Evolutionary conservation across 2,329 filamentous ascomycete species (phyloP), one percentile per base, ranked within the genome.

Genomic region (Monilinia polystroma): DNA sequence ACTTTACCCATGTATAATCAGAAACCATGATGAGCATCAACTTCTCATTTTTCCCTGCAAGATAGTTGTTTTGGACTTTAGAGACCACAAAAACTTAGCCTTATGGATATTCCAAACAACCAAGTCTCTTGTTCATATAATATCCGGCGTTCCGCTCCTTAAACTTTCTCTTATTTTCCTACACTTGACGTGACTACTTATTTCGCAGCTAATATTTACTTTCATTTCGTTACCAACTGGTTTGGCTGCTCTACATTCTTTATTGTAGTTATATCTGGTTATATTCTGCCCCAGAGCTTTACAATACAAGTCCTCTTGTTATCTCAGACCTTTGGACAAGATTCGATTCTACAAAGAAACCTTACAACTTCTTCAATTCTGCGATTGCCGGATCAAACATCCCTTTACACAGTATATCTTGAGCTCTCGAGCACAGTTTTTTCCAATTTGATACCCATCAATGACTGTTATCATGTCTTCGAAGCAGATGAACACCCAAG

Each of bases 171-270:
- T 72, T 68, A 74, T 68, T 69, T 73, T 71, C 68, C 69, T 70
- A 59, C 70, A 76, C 73, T 74, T 69, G 72, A 74, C 72, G 73
- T 72, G 71, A 77, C 71, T 75, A 75, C 73, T 68, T 66, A 52
- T 67, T 72, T 70, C 72, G 75, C 75, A 76, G 75, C 75, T 76
- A 74, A 75, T 74, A 71, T 70, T 71, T 69, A 76, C 79, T 79
- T 77, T 81, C 80, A 77, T 81, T 82, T 76, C 79, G 75, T 75
- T 72, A 76, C 81, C 81, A 81, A 82, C 81, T 81, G 82, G 81
- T 77, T 83, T 82, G 81, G 81, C 79, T 80, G 79, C 79, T 32
- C 78, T 81, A 78, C 81, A 79, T 82, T 83, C 80, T 76, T 82
- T 82, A 79, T 69, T 76, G 73, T 75, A 75, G 73, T 75, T 73